phyloP scores from a whole-genome alignment of 768 basidiomycete genomes.

The Phanerochaete sordida region DNA sequence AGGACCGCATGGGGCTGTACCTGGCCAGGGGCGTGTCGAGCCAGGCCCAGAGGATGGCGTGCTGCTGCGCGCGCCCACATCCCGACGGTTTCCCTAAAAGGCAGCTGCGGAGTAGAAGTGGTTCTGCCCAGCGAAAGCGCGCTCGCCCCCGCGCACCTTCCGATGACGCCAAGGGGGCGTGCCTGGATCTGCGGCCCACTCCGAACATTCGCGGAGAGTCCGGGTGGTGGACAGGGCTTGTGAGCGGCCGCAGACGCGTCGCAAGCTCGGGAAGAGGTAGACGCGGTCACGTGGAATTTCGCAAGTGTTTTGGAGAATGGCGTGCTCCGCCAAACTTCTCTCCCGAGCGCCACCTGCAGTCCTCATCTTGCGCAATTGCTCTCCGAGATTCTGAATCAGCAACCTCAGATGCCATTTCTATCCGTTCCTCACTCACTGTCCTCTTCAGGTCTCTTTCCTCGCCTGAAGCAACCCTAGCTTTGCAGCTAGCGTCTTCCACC shows the following conservation, averaged over 20 bases:
- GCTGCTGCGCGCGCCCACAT: neutral
- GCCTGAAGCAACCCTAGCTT: neutral
- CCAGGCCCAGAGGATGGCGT: neutral
- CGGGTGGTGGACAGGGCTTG: neutral
- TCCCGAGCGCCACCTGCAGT: neutral
- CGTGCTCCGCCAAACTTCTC: conserved; percentile 9
- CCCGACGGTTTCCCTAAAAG: neutral
- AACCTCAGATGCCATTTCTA: conserved; percentile 5
- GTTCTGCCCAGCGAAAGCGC: neutral
- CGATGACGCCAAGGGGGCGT: neutral
- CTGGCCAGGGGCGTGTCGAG: neutral
- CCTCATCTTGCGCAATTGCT: conserved; percentile 15
- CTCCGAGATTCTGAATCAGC: conserved; percentile 10
- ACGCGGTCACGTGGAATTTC: conserved; percentile 15
- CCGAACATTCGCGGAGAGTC: neutral
- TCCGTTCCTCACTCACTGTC: neutral
- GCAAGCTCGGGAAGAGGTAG: neutral
- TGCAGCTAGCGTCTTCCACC: neutral
- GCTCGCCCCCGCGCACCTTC: too few species aligned
- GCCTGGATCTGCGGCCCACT: neutral
- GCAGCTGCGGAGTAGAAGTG: neutral
- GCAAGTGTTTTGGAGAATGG: conserved; percentile 10
- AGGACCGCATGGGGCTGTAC: neutral
- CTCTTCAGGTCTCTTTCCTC: neutral
- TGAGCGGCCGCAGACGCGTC: neutral